phyloP scores from a whole-genome alignment of 176 grass and related monocot genomes.

The Aegilops bicornis region DNA sequence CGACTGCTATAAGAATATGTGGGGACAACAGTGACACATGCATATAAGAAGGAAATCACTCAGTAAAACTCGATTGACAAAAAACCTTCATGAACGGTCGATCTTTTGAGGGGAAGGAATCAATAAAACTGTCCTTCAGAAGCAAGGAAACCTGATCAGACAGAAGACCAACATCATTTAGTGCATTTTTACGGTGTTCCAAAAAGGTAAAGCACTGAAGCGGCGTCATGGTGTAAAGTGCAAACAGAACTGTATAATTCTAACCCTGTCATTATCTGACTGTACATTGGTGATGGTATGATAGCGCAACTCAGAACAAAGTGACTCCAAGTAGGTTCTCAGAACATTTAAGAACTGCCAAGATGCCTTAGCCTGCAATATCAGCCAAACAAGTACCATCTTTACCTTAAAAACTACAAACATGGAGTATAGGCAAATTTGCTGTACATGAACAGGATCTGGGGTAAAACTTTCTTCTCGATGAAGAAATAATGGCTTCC shows the following conservation, averaged over 20 bases:
- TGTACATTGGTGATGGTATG: conserved; percentile 98
- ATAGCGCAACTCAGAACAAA: conserved; percentile 86
- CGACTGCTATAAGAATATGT: conserved; percentile 25
- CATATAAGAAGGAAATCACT: background rate
- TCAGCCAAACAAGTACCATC: background rate
- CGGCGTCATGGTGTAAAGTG: background rate
- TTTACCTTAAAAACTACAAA: conserved; percentile 11
- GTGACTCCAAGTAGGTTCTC: conserved; percentile 78
- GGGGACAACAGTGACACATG: background rate
- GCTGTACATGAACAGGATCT: conserved; percentile 10
- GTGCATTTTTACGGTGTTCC: conserved; percentile 2
- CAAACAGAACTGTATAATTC: conserved; percentile 26
- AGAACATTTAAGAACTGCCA: conserved; percentile 72
- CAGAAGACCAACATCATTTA: conserved; percentile 24
- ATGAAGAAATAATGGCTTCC: background rate
- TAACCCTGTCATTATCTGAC: conserved; percentile 93
- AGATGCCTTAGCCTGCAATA: conserved; percentile 77
- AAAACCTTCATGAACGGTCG: conserved; percentile 88
- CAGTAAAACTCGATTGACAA: background rate
- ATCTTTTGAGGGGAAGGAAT: conserved; percentile 75
- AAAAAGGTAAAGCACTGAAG: background rate
- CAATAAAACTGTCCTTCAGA: conserved; percentile 96
- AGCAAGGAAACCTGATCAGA: conserved; percentile 84
- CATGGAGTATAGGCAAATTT: background rate
- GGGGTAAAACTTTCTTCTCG: background rate